These are phyloP conservation scores for Thraustotheca clavata DNA, from an alignment of 352 stramenopile species.

Conservation along the genomic window DNA sequence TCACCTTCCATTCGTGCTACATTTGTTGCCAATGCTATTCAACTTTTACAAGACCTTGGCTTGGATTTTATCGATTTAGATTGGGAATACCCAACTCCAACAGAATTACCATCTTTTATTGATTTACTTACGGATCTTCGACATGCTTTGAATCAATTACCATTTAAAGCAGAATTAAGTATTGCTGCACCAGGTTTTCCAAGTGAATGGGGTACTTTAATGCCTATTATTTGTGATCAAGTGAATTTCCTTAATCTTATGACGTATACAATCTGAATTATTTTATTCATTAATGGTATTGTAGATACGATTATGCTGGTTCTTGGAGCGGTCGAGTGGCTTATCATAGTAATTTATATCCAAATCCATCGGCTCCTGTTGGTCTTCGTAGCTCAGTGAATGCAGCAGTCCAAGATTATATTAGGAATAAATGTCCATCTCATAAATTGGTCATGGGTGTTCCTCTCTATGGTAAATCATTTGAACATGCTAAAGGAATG, in stretches of 20 bases:
- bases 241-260: constrained; percentile 4
- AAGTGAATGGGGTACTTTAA: not conserved
- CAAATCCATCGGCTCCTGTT: not conserved
- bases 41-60: not conserved
- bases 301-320: not conserved
- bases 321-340: not conserved
- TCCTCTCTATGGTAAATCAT: not conserved
- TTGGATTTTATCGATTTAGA: constrained; percentile 14
- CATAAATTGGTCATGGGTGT: constrained; percentile 9
- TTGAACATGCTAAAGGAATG: not conserved
- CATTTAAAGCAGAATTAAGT: not conserved
- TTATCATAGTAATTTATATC: constrained; percentile 3
- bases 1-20: not conserved
- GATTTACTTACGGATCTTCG: not conserved
- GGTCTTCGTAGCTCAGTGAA: not conserved
- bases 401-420: not conserved
- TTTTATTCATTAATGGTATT: not conserved
- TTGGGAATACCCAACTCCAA: not conserved
- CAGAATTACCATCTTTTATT: not conserved
- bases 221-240: not conserved
- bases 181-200: not conserved
- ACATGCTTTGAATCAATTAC: not conserved
- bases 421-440: not conserved
- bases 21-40: not conserved
- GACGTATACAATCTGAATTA: not conserved